Base-by-base conservation (phyloP, 73 alveolate genomes). In the Tetrahymena borealis region DNA sequence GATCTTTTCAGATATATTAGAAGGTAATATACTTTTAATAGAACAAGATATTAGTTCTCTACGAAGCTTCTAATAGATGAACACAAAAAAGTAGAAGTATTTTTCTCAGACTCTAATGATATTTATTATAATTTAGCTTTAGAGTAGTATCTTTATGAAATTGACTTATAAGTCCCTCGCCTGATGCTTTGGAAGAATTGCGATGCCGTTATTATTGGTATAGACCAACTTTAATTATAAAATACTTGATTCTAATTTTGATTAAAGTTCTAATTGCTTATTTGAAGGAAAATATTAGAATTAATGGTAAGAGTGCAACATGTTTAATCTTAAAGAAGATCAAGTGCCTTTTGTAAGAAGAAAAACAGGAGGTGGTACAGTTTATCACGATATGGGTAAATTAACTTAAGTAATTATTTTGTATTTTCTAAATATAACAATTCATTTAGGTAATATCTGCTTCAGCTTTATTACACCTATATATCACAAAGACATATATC, bases 301-400 rank as follows among this genome's bases (percentile, higher is more conserved):
- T 60, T n/a, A 60, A 60, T 60, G 85, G 85, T n/a, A 60, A 60
- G 85, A 60, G 35, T 60, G 85, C 10, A 60, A 60, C 35, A 60
- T 60, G 85, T 60, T 60, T 35, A 60, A 60, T 35, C 10, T 60
- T 24, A 3, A 60, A 24, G 85, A 60, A 60, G 85, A 60, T n/a
- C 28, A 60, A 28, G 85, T 60, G 35, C 85, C 85, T 60, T 60
- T 60, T 18, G 85, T 60, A 60, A 60, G 85, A 35, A 60, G 85
- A 9, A 60, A 60, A 60, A 60, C 85, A 60, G 85, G 85, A 60
- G 85, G 85, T n/a, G 85, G 85, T 24, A 60, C 85, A n/a, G 85
- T 60, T 60, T 60, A 60, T 60, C 85, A 60, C 28, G 85, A 60
- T 20, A 60, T 60, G 85, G 85, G 85, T 60, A 60, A 10, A 7